Conservation (phyloP, 2,329 filamentous ascomycete species). For the Diaporthe capsici region DNA sequence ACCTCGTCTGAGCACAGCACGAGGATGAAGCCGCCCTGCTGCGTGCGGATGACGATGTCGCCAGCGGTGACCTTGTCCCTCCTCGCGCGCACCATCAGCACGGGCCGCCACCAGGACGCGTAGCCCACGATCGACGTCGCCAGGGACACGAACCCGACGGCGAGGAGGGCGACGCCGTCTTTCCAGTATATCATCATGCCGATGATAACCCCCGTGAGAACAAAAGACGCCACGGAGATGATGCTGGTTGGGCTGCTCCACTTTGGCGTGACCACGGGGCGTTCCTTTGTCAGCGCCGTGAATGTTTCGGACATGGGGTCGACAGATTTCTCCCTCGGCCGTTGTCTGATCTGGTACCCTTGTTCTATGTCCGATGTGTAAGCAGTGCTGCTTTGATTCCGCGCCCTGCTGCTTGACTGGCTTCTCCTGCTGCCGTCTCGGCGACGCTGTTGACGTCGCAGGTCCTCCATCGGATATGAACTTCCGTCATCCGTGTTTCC, state of each 20-base stretch:
- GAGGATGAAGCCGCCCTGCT: constrained; percentile 14
- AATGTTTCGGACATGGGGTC: constrained; percentile 59
- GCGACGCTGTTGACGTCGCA: neutral
- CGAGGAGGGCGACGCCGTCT: constrained; percentile 63
- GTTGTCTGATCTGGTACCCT: neutral
- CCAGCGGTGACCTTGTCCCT: neutral
- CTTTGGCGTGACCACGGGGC: constrained; percentile 64
- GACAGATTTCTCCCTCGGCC: constrained; percentile 49
- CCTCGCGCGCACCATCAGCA: constrained; percentile 60
- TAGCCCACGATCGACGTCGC: constrained; percentile 68
- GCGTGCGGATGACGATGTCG: constrained; percentile 6
- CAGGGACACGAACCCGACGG: constrained; percentile 43
- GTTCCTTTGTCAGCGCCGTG: constrained; percentile 53
- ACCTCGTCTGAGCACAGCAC: constrained; percentile 10
- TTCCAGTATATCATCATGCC: constrained; percentile 56
- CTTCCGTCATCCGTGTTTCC: neutral
- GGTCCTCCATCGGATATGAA: neutral
- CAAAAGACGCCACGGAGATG: constrained; percentile 48
- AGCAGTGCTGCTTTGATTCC: neutral
- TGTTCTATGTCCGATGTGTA: constrained; percentile 5
- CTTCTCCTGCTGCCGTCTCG: constrained; percentile 1
- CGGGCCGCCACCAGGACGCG: constrained; percentile 70
- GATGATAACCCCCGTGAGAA: constrained; percentile 64
- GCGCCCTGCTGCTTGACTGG: neutral
- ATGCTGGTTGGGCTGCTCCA: constrained; percentile 67